Percentiles rank a stretch among this genome's conserved stretches.
Evolutionary conservation across 1,284 basidiomycete species (phyloP).

Genomic region (Mycena citricolor): DNA sequence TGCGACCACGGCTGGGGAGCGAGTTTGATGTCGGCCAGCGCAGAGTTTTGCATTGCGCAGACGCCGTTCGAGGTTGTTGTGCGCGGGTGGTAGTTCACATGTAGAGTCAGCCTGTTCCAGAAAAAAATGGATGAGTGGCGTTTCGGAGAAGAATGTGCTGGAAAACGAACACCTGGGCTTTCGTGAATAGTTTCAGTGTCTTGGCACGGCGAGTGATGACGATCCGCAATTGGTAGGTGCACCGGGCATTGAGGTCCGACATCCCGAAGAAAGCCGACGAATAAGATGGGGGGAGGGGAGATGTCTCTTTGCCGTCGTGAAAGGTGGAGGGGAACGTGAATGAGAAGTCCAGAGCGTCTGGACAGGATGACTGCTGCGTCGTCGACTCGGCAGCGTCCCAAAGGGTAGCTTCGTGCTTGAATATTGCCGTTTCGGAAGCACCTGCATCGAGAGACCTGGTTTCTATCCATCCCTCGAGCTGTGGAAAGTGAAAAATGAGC

Average conservation of each 20-base stretch:
- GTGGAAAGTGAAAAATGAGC: no score
- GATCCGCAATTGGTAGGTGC: constrained; percentile 21
- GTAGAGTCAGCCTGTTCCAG: neutral
- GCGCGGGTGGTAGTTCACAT: neutral
- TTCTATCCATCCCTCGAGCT: no score
- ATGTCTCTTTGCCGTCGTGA: constrained; percentile 8
- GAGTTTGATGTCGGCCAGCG: constrained; percentile 6
- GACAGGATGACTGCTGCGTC: constrained; percentile 15
- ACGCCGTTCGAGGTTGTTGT: constrained; percentile 9
- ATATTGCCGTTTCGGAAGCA: no score
- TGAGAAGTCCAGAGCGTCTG: constrained; percentile 20
- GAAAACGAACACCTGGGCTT: constrained; percentile 15
- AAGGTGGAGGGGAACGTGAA: constrained; percentile 18
- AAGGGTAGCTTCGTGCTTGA: no score
- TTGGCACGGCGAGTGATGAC: constrained; percentile 17
- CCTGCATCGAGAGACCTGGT: no score
- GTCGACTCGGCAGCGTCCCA: no score
- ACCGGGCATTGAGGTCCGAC: constrained; percentile 21
- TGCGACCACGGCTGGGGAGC: constrained; percentile 20
- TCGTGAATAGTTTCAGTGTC: constrained; percentile 12
- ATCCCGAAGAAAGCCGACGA: constrained; percentile 19
- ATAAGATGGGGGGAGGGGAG: constrained; percentile 24
- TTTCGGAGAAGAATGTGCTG: neutral
- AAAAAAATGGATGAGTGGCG: neutral
- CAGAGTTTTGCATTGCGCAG: neutral